phyloP scores from a whole-genome alignment of 169 alveolate genomes.

The Plasmodium gaboni region DNA sequence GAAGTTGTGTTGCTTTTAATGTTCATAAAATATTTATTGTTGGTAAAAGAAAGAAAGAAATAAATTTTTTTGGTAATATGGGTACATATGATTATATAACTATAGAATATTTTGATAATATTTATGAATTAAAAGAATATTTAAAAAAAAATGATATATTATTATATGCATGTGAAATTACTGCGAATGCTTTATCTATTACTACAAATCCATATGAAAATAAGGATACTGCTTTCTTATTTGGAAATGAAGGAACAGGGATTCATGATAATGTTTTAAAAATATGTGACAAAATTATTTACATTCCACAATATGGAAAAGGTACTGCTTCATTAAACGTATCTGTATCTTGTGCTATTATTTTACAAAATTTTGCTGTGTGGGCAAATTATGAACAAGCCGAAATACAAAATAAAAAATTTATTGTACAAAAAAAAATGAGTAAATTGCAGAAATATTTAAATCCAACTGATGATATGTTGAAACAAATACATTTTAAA shows the following conservation, averaged over 20 bases:
- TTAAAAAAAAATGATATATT: constrained; percentile 79
- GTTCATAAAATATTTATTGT: constrained; percentile 80
- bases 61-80: constrained; percentile 79
- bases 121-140: constrained; percentile 74
- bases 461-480: constrained; percentile 41
- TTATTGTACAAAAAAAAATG: constrained; percentile 26
- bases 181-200: constrained; percentile 83
- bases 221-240: constrained; percentile 91
- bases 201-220: constrained; percentile 78
- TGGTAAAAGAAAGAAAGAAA: constrained; percentile 75
- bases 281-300: constrained; percentile 91
- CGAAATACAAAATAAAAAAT: constrained; percentile 33
- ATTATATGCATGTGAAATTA: constrained; percentile 91
- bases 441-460: constrained; percentile 47
- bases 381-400: constrained; percentile 63
- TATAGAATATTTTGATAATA: constrained; percentile 57
- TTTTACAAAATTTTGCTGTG: constrained; percentile 91
- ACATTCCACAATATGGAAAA: constrained; percentile 91
- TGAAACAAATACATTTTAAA: constrained; percentile 27
- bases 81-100: constrained; percentile 79
- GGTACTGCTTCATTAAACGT: constrained; percentile 93
- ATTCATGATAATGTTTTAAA: constrained; percentile 86
- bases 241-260: constrained; percentile 95
- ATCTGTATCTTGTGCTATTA: constrained; percentile 92
- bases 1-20: constrained; percentile 82